A percentile compares a stretch with the other conserved stretches of the same genome.
These are phyloP conservation scores for Zymoseptoria tritici DNA, from an alignment of 2,329 filamentous ascomycete genomes.

Conservation along the genomic window DNA sequence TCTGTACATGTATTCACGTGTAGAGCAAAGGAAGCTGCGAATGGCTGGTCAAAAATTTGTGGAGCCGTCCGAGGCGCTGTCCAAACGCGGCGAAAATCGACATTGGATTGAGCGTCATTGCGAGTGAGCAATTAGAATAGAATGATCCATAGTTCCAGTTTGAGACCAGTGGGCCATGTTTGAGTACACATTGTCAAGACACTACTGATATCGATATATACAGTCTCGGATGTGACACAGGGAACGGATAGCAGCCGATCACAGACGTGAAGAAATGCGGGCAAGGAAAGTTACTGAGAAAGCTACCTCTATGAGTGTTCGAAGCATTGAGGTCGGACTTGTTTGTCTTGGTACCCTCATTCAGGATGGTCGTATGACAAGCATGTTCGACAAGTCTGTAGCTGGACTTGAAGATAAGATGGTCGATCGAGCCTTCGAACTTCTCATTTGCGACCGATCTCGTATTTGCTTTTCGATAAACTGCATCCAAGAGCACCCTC, in stretches of 20 bases:
- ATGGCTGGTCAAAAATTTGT: too few relatives aligned
- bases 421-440: background rate
- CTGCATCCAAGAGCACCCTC: background rate
- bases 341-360: background rate
- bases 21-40: too few relatives aligned
- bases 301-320: background rate
- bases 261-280: background rate
- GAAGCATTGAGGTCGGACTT: background rate
- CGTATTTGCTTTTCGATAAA: background rate
- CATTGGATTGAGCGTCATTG: too few relatives aligned
- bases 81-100: too few relatives aligned
- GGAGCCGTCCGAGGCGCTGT: too few relatives aligned
- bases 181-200: too few relatives aligned
- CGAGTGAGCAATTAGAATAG: too few relatives aligned
- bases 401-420: background rate
- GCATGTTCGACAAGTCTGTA: background rate
- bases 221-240: background rate
- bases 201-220: too few relatives aligned
- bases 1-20: too few relatives aligned
- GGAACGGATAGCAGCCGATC: background rate
- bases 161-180: too few relatives aligned
- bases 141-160: too few relatives aligned
- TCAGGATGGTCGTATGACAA: background rate
- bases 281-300: background rate
- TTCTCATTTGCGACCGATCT: background rate